These are phyloP conservation scores for Torulaspora pretoriensis DNA, from an alignment of 1,139 yeast species.

Conservation along the genomic window DNA sequence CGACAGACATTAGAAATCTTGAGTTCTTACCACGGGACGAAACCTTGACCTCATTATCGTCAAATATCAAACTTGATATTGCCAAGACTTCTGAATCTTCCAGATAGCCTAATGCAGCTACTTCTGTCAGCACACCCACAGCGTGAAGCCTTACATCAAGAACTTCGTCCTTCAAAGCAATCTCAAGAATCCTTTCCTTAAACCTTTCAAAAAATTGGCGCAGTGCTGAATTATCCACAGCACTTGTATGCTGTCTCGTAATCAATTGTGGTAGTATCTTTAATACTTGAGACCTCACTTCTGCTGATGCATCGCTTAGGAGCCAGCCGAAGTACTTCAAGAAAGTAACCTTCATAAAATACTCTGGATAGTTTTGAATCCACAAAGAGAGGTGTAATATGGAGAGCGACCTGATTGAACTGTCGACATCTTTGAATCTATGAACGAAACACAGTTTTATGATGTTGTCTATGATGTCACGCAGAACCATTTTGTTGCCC, in stretches of 20 bases:
- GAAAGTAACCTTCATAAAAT: constrained; percentile 63
- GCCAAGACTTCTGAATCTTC: constrained; percentile 50
- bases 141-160: constrained; percentile 51
- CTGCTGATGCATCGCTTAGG: constrained; percentile 60
- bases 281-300: constrained; percentile 63
- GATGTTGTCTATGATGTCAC: constrained; percentile 59
- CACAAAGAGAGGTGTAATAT: constrained; percentile 58
- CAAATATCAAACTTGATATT: constrained; percentile 45
- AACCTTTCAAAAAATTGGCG: constrained; percentile 72
- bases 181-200: constrained; percentile 59
- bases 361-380: constrained; percentile 67
- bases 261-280: constrained; percentile 45
- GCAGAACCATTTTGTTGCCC: constrained; percentile 50
- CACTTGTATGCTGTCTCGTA: constrained; percentile 39
- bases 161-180: constrained; percentile 53
- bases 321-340: constrained; percentile 82
- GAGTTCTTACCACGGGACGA: constrained; percentile 34
- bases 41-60: constrained; percentile 37
- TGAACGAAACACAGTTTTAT: constrained; percentile 66
- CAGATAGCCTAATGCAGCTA: constrained; percentile 58
- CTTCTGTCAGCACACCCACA: constrained; percentile 51
- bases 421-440: constrained; percentile 78
- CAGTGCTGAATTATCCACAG: constrained; percentile 44
- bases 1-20: constrained; percentile 40
- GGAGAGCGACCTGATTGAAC: constrained; percentile 65